Base-by-base conservation (phyloP, 2,329 filamentous ascomycete species). In the Metarhizium sp. region DNA sequence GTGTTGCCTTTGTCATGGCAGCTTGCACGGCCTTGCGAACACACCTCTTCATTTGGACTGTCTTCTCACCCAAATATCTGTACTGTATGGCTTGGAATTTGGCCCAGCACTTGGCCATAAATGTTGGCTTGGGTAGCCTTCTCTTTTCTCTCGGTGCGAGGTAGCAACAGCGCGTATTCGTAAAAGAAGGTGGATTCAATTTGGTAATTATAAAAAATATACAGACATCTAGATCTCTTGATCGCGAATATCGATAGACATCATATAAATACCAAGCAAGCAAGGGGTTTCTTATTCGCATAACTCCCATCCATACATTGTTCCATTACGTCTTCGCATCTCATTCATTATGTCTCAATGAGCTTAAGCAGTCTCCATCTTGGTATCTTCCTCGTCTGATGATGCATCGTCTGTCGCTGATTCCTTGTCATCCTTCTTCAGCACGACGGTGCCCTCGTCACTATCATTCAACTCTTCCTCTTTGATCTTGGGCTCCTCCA, bases 41-140 rank as follows among this genome's bases (percentile, higher is more conserved):
- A 34, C 94, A 99, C 76, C 71, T 99, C 56, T 99, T 99, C 68
- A 92, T 99, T 59, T 99, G 94, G 94, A 97, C 92, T 0, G 94
- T 99, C 11, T 99, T 99, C 70, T 95, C 90, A 60, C 94, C 94
- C 0, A 99, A 97, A 71, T 97, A 92, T 69, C 73, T 99, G 61
- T 99, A 95, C 69, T 88, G 85, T 60, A 87, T 94, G 77, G 90
- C 87, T 14, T 99, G 94, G 95, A 84, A 81, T 59, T 66, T 92
- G 49, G 88, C 82, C 7, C 90, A 92, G 74, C 92, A 99, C 79
- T 67, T 92, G 58, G 67, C 80, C 42, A 75, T 92, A 47, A 91
- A 92, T 68, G 63, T 92, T 38, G 74, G 80, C 5, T 61, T 86
- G 47, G 84, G 83, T 1, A 77, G 82, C 34, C 53, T 81, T 42